phyloP scores from a whole-genome alignment of 2,329 filamentous ascomycete genomes.

The Colletotrichum sp. region DNA sequence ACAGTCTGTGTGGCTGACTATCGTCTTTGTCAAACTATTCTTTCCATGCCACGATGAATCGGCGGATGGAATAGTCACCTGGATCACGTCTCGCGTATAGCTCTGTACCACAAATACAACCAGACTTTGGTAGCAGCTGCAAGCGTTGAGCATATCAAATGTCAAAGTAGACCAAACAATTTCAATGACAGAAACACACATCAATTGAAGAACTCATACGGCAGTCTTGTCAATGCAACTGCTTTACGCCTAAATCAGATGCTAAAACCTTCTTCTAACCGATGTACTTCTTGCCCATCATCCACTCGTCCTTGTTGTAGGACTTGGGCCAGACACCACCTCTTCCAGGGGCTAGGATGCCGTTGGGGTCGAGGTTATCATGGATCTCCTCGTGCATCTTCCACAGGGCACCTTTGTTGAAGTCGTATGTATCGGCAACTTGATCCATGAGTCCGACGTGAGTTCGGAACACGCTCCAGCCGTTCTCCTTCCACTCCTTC shows the following conservation, averaged over 20 bases:
- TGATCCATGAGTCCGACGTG: slow-evolving; percentile 52
- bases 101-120: background rate
- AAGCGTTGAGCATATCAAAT: background rate
- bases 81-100: background rate
- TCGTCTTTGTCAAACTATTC: background rate
- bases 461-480: slow-evolving; percentile 52
- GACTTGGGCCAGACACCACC: slow-evolving; percentile 39
- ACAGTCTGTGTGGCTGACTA: background rate
- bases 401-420: slow-evolving; percentile 45
- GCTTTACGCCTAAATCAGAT: background rate
- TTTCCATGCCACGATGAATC: background rate
- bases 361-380: slow-evolving; percentile 47
- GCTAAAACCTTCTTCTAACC: background rate
- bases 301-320: slow-evolving; percentile 15
- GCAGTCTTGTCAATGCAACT: background rate
- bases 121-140: background rate
- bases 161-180: background rate
- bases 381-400: slow-evolving; percentile 49
- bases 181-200: background rate
- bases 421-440: slow-evolving; percentile 49
- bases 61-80: background rate
- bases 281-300: slow-evolving; percentile 16
- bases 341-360: slow-evolving; percentile 38
- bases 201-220: background rate
- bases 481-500: slow-evolving; percentile 43